Percentiles rank a stretch among this genome's conserved stretches.
Conservation (phyloP, 2,329 filamentous ascomycete genomes). For the Ambrosiella xylebori region DNA sequence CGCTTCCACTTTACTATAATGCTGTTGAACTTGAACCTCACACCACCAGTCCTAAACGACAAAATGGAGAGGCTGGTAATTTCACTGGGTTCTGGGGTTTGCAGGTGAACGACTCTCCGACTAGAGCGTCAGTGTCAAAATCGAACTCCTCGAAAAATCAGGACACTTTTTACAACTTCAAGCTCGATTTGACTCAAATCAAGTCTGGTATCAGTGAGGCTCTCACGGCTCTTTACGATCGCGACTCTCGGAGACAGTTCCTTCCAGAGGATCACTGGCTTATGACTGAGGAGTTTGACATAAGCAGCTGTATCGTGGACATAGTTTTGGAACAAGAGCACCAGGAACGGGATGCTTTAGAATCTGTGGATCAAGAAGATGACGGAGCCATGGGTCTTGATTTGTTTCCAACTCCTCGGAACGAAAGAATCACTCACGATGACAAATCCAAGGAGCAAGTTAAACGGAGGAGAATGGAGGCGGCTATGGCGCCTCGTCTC, state of each 20-base stretch:
- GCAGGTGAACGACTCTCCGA: not conserved
- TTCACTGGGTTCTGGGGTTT: not conserved
- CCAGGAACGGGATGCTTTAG: slow-evolving; percentile 37
- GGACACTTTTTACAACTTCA: slow-evolving; percentile 1
- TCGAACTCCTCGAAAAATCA: not conserved
- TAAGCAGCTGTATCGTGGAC: slow-evolving; percentile 69
- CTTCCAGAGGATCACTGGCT: slow-evolving; percentile 77
- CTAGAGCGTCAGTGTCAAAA: not conserved
- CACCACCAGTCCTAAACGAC: not conserved
- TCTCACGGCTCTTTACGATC: slow-evolving; percentile 76
- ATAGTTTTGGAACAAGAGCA: slow-evolving; percentile 80
- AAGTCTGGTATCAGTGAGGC: slow-evolving; percentile 65
- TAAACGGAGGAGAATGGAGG: slow-evolving; percentile 50
- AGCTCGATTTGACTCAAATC: slow-evolving; percentile 56
- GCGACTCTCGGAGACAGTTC: slow-evolving; percentile 78
- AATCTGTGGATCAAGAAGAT: slow-evolving; percentile 21
- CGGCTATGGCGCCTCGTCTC: slow-evolving; percentile 66
- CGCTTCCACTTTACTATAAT: slow-evolving; percentile 78
- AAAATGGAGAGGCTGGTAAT: too few relatives aligned
- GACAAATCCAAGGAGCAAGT: not conserved
- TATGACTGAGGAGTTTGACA: slow-evolving; percentile 76
- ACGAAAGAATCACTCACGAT: not conserved
- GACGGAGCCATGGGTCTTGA: not conserved
- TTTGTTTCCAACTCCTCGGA: too few relatives aligned
- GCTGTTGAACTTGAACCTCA: slow-evolving; percentile 33